Evolutionary conservation across 768 basidiomycete species (phyloP).

Genomic region (Pholiota molesta): DNA sequence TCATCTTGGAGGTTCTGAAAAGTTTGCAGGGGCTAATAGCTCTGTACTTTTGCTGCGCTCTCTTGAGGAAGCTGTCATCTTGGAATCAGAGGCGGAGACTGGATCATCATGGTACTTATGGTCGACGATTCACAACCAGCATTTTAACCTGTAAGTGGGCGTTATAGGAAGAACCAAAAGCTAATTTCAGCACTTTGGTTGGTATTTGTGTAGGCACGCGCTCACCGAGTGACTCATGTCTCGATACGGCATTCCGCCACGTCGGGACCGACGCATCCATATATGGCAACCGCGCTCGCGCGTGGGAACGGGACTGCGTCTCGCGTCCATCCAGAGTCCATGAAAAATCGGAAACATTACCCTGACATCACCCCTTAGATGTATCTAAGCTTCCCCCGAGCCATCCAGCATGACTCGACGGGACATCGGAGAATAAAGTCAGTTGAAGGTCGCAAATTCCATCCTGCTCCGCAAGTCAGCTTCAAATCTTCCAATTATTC

Average conservation of each 20-base stretch:
- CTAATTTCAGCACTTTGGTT: neutral
- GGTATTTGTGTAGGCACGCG: neutral
- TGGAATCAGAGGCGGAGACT: neutral
- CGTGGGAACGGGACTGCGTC: neutral
- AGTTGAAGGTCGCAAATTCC: no score
- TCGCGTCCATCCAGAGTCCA: neutral
- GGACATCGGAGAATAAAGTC: no score
- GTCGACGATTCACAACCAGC: neutral
- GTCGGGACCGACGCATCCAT: constrained; percentile 5
- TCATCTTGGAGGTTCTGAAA: neutral
- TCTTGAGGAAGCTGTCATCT: neutral
- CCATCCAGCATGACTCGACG: no score
- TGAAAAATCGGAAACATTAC: no score
- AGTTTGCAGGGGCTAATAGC: neutral
- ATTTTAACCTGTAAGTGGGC: neutral
- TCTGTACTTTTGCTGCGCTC: neutral
- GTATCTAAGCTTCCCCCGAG: no score
- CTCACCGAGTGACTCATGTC: neutral
- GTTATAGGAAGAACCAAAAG: neutral
- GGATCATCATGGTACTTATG: neutral
- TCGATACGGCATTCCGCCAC: neutral
- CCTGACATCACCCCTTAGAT: no score
- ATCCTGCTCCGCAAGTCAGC: no score
- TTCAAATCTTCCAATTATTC: no score
- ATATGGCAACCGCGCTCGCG: neutral